A percentile compares a stretch with the other conserved stretches of the same genome.
These are phyloP conservation scores for Carpinus viminea DNA, from an alignment of 306 rosid species.

Conservation along the genomic window DNA sequence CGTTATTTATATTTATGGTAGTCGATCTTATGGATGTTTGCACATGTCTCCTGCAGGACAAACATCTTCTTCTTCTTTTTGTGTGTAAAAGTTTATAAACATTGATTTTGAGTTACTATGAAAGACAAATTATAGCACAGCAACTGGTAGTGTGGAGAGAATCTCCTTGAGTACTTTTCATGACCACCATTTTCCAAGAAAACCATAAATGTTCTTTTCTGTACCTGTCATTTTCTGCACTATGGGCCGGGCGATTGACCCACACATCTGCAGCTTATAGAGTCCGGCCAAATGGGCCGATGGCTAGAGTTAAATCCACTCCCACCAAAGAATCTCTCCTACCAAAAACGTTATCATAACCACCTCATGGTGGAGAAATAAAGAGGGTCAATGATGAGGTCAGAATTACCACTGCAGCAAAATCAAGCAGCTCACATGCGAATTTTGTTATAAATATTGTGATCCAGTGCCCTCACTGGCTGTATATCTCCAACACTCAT, in stretches of 20 bases:
- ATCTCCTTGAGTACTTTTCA: not conserved
- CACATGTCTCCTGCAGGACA: too few relatives aligned
- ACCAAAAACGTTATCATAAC: constrained; percentile 6
- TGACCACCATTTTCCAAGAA: not conserved
- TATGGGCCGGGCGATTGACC: not conserved
- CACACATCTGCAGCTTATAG: not conserved
- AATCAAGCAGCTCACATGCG: not conserved
- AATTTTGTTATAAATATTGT: not conserved
- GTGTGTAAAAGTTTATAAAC: too few relatives aligned
- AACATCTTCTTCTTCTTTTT: too few relatives aligned
- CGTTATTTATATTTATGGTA: too few relatives aligned
- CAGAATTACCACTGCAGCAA: not conserved
- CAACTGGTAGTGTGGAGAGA: not conserved
- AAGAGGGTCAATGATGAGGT: constrained; percentile 13
- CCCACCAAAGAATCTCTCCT: constrained; percentile 6
- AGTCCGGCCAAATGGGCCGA: too few relatives aligned
- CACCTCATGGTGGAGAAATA: constrained; percentile 8
- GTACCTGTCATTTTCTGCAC: constrained; percentile 14
- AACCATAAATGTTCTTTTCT: not conserved
- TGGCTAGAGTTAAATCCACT: constrained; percentile 10
- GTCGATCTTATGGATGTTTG: too few relatives aligned
- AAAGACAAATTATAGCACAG: not conserved
- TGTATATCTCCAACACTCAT: constrained; percentile 1
- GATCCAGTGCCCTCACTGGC: not conserved
- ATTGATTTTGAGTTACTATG: not conserved